Conservation (phyloP, 2,329 filamentous ascomycete genomes). For the Rutstroemia sydowiana region DNA sequence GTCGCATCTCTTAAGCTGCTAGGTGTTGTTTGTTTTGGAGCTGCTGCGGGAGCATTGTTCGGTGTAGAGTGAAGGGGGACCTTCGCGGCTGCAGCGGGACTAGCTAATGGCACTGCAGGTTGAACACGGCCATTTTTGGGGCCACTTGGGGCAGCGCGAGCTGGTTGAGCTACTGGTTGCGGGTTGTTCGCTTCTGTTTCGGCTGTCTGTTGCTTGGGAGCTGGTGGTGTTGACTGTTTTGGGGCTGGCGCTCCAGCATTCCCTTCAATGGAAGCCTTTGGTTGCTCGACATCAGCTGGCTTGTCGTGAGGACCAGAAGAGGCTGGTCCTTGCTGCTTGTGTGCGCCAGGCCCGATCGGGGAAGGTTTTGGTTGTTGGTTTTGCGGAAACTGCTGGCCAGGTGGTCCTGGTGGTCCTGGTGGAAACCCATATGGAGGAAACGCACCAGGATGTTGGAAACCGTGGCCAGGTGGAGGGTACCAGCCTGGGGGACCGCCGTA, state of each 20-base stretch:
- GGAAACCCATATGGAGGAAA: slow-evolving; percentile 52
- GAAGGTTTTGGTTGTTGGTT: slow-evolving; percentile 36
- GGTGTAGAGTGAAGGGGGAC: slow-evolving; percentile 33
- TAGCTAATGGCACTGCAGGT: slow-evolving; percentile 56
- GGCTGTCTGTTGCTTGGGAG: slow-evolving; percentile 57
- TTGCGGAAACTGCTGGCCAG: slow-evolving; percentile 49
- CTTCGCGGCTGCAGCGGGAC: slow-evolving; percentile 32
- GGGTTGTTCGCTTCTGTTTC: slow-evolving; percentile 40
- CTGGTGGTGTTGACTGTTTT: slow-evolving; percentile 46
- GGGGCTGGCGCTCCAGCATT: slow-evolving; percentile 30
- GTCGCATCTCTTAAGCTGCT: slow-evolving; percentile 58
- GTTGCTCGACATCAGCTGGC: slow-evolving; percentile 40
- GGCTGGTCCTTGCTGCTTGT: slow-evolving; percentile 39
- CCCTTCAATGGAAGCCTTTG: slow-evolving; percentile 45
- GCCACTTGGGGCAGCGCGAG: slow-evolving; percentile 29
- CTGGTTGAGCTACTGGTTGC: slow-evolving; percentile 12
- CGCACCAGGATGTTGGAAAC: neutral
- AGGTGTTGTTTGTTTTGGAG: slow-evolving; percentile 26
- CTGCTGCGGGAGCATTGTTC: slow-evolving; percentile 13
- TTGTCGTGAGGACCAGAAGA: slow-evolving; percentile 34
- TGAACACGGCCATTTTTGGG: slow-evolving; percentile 46
- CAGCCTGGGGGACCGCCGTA: slow-evolving; percentile 70
- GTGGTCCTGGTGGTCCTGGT: slow-evolving; percentile 57
- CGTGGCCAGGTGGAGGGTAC: slow-evolving; percentile 68
- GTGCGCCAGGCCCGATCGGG: slow-evolving; percentile 44